phyloP scores from a whole-genome alignment of 1,284 basidiomycete species.

The Pseudozyma tsukubaensis region DNA sequence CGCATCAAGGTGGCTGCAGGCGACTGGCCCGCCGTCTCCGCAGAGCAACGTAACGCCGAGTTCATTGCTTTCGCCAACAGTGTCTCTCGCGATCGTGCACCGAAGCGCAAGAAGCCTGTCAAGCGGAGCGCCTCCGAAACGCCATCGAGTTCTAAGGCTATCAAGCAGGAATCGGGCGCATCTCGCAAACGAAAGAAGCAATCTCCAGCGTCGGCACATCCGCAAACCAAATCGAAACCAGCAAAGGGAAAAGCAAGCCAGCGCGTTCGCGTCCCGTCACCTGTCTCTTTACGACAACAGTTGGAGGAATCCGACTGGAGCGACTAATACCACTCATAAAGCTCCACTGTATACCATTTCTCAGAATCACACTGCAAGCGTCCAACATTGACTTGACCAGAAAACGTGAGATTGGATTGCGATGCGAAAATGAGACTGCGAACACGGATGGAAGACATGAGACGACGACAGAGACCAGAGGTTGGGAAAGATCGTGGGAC shows the following conservation, averaged over 20 bases:
- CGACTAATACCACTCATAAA: slow-evolving; percentile 9
- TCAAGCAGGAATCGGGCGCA: not conserved
- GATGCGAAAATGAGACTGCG: too few species aligned
- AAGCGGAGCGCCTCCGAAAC: not conserved
- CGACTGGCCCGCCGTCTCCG: slow-evolving; percentile 15
- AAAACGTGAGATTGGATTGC: too few species aligned
- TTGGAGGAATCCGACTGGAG: slow-evolving; percentile 45
- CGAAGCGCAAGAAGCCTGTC: not conserved
- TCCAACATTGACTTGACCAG: too few species aligned
- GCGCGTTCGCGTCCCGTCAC: not conserved
- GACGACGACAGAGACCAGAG: not conserved
- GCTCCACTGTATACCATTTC: too few species aligned
- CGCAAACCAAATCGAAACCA: slow-evolving; percentile 4
- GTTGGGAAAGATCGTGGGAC: not conserved
- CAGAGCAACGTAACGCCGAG: slow-evolving; percentile 9
- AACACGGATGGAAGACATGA: not conserved
- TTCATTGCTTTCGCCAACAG: slow-evolving; percentile 8
- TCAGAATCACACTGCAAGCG: too few species aligned
- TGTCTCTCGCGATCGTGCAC: not conserved
- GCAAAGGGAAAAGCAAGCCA: not conserved
- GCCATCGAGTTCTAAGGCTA: not conserved
- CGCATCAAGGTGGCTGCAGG: slow-evolving; percentile 29
- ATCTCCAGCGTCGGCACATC: not conserved
- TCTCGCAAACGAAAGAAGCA: not conserved
- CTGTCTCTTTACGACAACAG: slow-evolving; percentile 21